Conservation (phyloP, 2,329 filamentous ascomycete species). For the Rhynchosporium secalis region DNA sequence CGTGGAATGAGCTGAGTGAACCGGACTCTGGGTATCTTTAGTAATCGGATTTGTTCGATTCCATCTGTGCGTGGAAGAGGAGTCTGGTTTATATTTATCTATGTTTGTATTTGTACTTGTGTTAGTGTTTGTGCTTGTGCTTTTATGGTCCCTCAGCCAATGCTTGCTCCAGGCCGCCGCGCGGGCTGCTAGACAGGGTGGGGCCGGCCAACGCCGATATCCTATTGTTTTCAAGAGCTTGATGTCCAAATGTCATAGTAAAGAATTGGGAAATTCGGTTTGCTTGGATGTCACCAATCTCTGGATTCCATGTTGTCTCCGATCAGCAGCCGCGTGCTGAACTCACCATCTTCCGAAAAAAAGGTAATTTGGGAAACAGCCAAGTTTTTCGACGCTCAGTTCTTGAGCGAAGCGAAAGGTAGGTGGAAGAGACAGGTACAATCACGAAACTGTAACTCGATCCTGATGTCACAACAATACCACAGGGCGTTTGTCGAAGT, state of each 20-base stretch:
- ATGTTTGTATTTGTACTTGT: neutral
- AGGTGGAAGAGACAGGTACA: too few species aligned
- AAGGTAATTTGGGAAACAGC: too few species aligned
- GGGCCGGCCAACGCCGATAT: constrained; percentile 11
- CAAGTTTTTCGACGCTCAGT: too few species aligned
- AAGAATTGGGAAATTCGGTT: neutral
- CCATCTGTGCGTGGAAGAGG: neutral
- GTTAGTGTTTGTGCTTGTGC: constrained; percentile 5
- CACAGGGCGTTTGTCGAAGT: too few species aligned
- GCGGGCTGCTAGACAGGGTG: neutral
- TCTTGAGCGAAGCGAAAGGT: too few species aligned
- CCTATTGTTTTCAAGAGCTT: neutral
- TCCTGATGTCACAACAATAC: too few species aligned
- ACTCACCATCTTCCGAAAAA: too few species aligned
- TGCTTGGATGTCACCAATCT: too few species aligned
- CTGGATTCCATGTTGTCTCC: too few species aligned
- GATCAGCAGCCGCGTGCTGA: too few species aligned
- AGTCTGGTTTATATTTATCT: neutral
- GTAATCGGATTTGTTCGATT: neutral
- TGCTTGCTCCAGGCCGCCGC: constrained; percentile 4
- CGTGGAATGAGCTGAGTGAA: neutral
- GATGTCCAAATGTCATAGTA: neutral
- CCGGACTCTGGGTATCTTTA: neutral
- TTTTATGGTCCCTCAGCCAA: constrained; percentile 15
- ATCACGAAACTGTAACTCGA: too few species aligned